phyloP scores from a whole-genome alignment of 2,329 filamentous ascomycete species.

The Phialocephala sp. region DNA sequence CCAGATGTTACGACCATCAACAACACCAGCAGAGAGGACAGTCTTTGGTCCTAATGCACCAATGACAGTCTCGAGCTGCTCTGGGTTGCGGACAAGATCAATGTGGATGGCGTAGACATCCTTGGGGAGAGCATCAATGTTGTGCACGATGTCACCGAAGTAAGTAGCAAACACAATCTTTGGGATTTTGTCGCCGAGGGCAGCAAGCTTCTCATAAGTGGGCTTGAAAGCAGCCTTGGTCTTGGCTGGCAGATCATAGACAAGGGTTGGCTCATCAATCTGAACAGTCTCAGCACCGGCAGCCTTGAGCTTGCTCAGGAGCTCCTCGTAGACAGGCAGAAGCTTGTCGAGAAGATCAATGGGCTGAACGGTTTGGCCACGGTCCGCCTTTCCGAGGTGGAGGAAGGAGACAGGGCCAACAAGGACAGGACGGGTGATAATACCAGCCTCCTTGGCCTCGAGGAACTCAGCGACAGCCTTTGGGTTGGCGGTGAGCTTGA shows the following conservation, averaged over 20 bases:
- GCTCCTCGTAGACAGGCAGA: slow-evolving; percentile 90
- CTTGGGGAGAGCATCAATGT: slow-evolving; percentile 86
- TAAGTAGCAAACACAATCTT: slow-evolving; percentile 93
- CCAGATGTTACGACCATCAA: slow-evolving; percentile 99
- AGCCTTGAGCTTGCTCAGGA: slow-evolving; percentile 90
- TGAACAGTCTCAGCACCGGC: slow-evolving; percentile 96
- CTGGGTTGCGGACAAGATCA: slow-evolving; percentile 96
- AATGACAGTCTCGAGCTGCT: slow-evolving; percentile 90
- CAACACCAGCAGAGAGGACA: slow-evolving; percentile 91
- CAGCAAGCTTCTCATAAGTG: slow-evolving; percentile 86
- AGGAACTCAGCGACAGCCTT: slow-evolving; percentile 95
- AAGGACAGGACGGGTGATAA: slow-evolving; percentile 90
- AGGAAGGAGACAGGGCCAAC: slow-evolving; percentile 98
- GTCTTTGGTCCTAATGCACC: slow-evolving; percentile 86
- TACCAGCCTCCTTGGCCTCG: slow-evolving; percentile 97
- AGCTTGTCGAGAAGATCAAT: slow-evolving; percentile 94
- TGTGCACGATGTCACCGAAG: slow-evolving; percentile 99
- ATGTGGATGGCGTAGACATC: slow-evolving; percentile 86
- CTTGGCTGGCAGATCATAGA: slow-evolving; percentile 90
- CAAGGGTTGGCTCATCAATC: slow-evolving; percentile 97
- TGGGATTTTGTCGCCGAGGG: slow-evolving; percentile 80
- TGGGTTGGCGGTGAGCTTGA: slow-evolving; percentile 84
- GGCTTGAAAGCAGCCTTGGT: slow-evolving; percentile 98
- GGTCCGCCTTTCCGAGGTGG: slow-evolving; percentile 96
- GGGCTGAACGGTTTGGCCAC: slow-evolving; percentile 89